Evolutionary conservation across 129 eudicot species (phyloP).

Genomic region (Artemisia annua): DNA sequence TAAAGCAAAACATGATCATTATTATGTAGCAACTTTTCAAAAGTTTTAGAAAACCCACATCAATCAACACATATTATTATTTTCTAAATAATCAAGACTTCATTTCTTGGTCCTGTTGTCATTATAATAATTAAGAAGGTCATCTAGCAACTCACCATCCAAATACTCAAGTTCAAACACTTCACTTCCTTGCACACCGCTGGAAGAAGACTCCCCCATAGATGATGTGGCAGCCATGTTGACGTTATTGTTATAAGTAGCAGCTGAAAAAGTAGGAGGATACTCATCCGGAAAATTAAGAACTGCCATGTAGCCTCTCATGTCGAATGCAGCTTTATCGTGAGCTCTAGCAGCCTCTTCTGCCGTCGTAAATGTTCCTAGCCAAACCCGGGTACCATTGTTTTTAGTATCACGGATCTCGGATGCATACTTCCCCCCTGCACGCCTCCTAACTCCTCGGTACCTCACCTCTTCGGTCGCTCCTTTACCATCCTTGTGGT

Average conservation of each 20-base stretch:
- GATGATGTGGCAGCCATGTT: not conserved
- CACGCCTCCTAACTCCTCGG: conserved; percentile 45
- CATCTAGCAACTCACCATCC: conserved; percentile 47
- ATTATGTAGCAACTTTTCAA: too few species aligned
- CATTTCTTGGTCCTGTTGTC: conserved; percentile 33
- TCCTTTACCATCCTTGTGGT: conserved; percentile 9
- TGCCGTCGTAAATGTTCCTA: conserved; percentile 52
- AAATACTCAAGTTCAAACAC: conserved; percentile 48
- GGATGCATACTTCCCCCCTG: conserved; percentile 52
- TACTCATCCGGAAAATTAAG: conserved; percentile 52
- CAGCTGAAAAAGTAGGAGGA: conserved; percentile 36
- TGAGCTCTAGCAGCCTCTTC: conserved; percentile 61
- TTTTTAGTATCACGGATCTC: conserved; percentile 44
- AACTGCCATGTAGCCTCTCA: conserved; percentile 48
- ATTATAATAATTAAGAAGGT: conserved; percentile 41
- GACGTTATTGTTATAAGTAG: conserved; percentile 24
- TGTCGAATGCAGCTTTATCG: conserved; percentile 43
- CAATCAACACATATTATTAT: not conserved
- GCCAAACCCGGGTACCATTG: conserved; percentile 42
- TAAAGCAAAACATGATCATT: not conserved
- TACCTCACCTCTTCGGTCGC: conserved; percentile 29
- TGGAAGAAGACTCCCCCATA: conserved; percentile 7
- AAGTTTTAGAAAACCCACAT: not conserved
- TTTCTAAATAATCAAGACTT: not conserved
- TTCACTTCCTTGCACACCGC: conserved; percentile 25